Percentiles rank a stretch among this genome's conserved stretches.
phyloP scores from a whole-genome alignment of 768 basidiomycete species.

The Agaricus sinodeliciosus region DNA sequence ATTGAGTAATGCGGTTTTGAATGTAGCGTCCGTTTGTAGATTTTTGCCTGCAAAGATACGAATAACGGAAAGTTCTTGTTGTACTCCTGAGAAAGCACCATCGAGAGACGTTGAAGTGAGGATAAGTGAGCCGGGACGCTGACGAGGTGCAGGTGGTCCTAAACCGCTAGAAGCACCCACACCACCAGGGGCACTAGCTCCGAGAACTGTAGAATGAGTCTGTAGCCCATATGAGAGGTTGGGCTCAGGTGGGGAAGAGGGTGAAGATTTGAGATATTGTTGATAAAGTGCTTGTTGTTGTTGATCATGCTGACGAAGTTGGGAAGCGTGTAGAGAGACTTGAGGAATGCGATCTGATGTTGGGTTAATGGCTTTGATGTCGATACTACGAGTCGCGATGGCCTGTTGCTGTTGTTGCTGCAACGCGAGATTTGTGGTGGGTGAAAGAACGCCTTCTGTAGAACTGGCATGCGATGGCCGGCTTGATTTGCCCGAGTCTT shows the following conservation, averaged over 20 bases:
- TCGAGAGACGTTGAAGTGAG: conserved; percentile 44
- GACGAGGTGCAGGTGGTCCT: conserved; percentile 46
- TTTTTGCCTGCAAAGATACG: conserved; percentile 92
- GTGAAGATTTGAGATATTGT: conserved; percentile 84
- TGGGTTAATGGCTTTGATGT: conserved; percentile 22
- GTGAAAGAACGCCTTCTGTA: conserved; percentile 35
- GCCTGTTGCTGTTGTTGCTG: conserved; percentile 53
- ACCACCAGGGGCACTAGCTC: conserved; percentile 30
- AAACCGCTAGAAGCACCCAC: conserved; percentile 54
- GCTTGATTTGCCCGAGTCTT: conserved; percentile 57
- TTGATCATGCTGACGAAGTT: conserved; percentile 81
- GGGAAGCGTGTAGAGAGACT: conserved; percentile 61
- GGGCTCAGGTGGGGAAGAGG: conserved; percentile 69
- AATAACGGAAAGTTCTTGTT: conserved; percentile 81
- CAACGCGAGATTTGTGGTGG: conserved; percentile 45
- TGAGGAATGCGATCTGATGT: conserved; percentile 24
- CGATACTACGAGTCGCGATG: conserved; percentile 19
- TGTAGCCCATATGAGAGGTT: conserved; percentile 72
- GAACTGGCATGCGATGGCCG: conserved; percentile 25
- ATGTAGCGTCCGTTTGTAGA: conserved; percentile 90
- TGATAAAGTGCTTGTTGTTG: conserved; percentile 85
- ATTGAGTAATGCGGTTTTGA: conserved; percentile 95
- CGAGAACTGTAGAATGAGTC: conserved; percentile 24
- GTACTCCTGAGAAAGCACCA: conserved; percentile 56
- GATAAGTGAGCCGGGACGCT: conserved; percentile 60